A percentile compares a stretch with the other conserved stretches of the same genome.
These are phyloP conservation scores for Davidsoniella virescens DNA, from an alignment of 2,329 filamentous ascomycete genomes.

Conservation along the genomic window DNA sequence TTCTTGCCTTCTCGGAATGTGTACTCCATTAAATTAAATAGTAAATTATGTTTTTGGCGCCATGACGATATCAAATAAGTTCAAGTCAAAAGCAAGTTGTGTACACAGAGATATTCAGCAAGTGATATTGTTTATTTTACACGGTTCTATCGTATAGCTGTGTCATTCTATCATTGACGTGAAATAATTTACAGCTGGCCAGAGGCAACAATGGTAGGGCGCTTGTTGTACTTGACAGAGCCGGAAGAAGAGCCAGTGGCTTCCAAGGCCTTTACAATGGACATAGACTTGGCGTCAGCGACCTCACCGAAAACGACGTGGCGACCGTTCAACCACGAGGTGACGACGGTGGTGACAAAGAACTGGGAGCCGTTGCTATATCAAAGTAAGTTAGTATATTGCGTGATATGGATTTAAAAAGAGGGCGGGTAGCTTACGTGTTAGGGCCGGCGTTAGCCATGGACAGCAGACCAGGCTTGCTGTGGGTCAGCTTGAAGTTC, in stretches of 20 bases:
- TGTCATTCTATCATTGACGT: constrained; percentile 22
- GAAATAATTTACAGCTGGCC: constrained; percentile 23
- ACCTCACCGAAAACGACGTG: constrained; percentile 80
- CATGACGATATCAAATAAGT: no score
- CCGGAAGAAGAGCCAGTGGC: constrained; percentile 40
- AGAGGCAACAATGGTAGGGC: constrained; percentile 39
- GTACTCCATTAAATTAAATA: no score
- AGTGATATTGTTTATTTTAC: not conserved
- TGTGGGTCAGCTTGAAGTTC: constrained; percentile 71
- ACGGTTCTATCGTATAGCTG: not conserved
- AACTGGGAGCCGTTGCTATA: constrained; percentile 93
- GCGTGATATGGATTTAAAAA: not conserved
- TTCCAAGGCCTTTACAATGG: constrained; percentile 45
- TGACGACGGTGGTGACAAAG: constrained; percentile 88
- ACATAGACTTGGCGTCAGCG: constrained; percentile 30
- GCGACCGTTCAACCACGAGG: constrained; percentile 68
- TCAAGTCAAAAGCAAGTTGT: no score
- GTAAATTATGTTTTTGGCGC: no score
- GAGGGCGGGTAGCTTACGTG: constrained; percentile 42
- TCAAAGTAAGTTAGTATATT: constrained; percentile 19
- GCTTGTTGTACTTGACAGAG: constrained; percentile 37
- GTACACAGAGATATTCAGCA: not conserved
- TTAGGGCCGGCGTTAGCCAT: constrained; percentile 94
- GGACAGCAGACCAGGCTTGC: constrained; percentile 62
- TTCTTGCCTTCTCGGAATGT: no score